These are phyloP conservation scores for Pythium sp. DNA, from an alignment of 352 stramenopile species.

Conservation along the genomic window DNA sequence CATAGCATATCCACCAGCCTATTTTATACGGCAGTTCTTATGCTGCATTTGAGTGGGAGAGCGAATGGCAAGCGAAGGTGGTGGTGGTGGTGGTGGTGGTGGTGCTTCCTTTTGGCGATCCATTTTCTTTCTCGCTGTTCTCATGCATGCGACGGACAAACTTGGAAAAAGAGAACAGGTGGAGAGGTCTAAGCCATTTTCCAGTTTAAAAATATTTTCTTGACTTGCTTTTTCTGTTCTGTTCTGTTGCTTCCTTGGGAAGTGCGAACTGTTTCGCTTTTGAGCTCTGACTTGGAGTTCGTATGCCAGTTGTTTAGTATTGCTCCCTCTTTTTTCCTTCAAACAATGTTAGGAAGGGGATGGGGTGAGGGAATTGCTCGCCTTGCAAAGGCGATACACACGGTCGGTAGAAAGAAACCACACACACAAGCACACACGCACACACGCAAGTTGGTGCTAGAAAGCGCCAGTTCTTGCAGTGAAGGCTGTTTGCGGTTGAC, in stretches of 20 bases:
- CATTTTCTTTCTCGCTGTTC: background rate
- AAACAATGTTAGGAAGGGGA: background rate
- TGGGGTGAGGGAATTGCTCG: background rate
- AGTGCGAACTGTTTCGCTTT: conserved; percentile 1
- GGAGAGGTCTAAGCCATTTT: background rate
- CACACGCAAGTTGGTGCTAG: background rate
- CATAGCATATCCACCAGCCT: background rate
- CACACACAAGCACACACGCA: conserved; percentile 2
- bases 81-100: background rate
- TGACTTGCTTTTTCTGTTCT: background rate
- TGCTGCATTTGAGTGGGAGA: background rate
- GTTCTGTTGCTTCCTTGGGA: conserved; percentile 7
- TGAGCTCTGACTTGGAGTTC: background rate
- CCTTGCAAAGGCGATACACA: background rate
- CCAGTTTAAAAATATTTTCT: background rate
- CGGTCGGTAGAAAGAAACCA: conserved; percentile 6
- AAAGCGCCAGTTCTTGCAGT: conserved; percentile 38
- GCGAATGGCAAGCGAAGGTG: background rate
- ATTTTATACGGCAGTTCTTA: background rate
- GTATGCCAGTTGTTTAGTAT: conserved; percentile 14
- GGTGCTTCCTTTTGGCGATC: background rate
- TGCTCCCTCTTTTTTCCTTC: background rate
- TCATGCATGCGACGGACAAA: background rate
- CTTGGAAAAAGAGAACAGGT: background rate
- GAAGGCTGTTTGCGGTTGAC: conserved; percentile 1